phyloP scores from a whole-genome alignment of 2,329 filamentous ascomycete genomes.

The Penicillium sp. region DNA sequence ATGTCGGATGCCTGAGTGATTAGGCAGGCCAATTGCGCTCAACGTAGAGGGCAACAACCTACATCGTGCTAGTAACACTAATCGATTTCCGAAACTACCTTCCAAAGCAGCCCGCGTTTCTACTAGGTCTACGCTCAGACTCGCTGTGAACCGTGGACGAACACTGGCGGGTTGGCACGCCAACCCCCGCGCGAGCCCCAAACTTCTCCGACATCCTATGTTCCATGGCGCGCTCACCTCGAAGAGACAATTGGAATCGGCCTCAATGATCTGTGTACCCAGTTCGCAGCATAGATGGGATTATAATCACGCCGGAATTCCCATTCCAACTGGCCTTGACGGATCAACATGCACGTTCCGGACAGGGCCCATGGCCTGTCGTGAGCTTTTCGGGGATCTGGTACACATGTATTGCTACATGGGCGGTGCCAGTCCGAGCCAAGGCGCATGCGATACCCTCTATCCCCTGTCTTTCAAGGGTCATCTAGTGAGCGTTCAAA shows the following conservation, averaged over 20 bases:
- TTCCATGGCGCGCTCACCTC: neutral
- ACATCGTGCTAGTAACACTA: too few relatives aligned
- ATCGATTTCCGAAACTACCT: neutral
- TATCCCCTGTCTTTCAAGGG: too few relatives aligned
- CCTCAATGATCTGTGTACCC: conserved; percentile 6
- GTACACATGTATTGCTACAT: too few relatives aligned
- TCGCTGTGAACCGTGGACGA: conserved; percentile 5
- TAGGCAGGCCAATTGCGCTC: too few relatives aligned
- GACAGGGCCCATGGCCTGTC: too few relatives aligned
- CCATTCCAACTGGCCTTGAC: neutral
- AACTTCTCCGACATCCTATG: neutral
- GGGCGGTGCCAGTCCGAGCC: too few relatives aligned
- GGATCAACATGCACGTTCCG: neutral
- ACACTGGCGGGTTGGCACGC: conserved; percentile 7
- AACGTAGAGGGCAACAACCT: too few relatives aligned
- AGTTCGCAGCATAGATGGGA: conserved; percentile 2
- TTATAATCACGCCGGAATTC: conserved; percentile 1
- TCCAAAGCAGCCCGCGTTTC: neutral
- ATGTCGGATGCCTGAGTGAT: too few relatives aligned
- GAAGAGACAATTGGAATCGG: neutral
- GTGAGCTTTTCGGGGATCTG: too few relatives aligned
- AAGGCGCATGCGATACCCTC: too few relatives aligned
- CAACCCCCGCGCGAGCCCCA: conserved; percentile 6
- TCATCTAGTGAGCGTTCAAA: too few relatives aligned
- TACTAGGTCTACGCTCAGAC: too few relatives aligned